Evolutionary conservation across 768 basidiomycete genomes (phyloP).

Genomic region (Thelephora aurantiotincta): DNA sequence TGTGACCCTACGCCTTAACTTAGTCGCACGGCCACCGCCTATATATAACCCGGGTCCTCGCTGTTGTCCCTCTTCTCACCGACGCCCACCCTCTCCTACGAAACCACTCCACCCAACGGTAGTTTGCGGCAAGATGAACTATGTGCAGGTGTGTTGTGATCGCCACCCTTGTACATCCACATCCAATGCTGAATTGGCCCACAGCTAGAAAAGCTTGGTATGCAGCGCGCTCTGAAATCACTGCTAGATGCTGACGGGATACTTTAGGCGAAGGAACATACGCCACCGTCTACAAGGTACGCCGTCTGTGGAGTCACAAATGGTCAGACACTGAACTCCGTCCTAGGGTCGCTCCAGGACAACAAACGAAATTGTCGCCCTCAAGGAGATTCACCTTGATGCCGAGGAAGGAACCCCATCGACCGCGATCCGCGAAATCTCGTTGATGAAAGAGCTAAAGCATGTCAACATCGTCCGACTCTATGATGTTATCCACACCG

Average conservation of each 20-base stretch:
- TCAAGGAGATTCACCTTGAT: slow-evolving; percentile 99
- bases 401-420: slow-evolving; percentile 98
- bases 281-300: slow-evolving; percentile 93
- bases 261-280: slow-evolving; percentile 77
- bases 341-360: slow-evolving; percentile 81
- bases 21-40: slow-evolving; percentile 1
- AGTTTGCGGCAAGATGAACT: slow-evolving; percentile 27
- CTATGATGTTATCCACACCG: slow-evolving; percentile 97
- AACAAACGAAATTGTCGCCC: slow-evolving; percentile 96
- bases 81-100: not conserved
- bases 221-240: not conserved
- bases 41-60: not conserved
- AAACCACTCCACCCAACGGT: not conserved
- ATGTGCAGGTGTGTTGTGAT: slow-evolving; percentile 33
- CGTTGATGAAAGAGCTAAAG: slow-evolving; percentile 98
- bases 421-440: slow-evolving; percentile 97
- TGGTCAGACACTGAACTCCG: slow-evolving; percentile 1
- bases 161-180: not conserved
- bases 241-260: slow-evolving; percentile 3
- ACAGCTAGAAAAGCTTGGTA: slow-evolving; percentile 78
- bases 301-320: slow-evolving; percentile 5
- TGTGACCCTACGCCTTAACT: slow-evolving; percentile 1
- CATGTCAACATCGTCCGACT: slow-evolving; percentile 97
- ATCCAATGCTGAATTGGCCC: slow-evolving; percentile 6
- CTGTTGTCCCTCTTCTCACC: not conserved